Evolutionary conservation across 2,329 filamentous ascomycete genomes (phyloP), one percentile per base, ranked within the genome.

Genomic region (Cercospora sp.): DNA sequence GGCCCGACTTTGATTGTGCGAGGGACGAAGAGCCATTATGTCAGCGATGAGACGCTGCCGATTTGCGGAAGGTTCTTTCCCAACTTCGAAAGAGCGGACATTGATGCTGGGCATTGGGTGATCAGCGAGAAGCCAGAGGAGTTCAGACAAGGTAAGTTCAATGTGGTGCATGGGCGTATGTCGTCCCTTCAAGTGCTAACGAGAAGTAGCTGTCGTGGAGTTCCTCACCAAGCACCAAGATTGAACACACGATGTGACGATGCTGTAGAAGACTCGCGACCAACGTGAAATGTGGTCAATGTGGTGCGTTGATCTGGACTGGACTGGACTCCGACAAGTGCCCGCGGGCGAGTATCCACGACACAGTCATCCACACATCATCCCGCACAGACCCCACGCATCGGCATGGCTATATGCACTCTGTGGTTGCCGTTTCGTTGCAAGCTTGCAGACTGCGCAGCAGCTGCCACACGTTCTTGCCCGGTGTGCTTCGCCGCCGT

Each of bases 71-170:
- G 88, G 70, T 95, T 96, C 81, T 97, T 97, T 76, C 93, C 93
- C 10, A 84, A 84, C 26, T 97, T 95, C 76, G 82, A 87, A 77
- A 76, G 95, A 32, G 87, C 84, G 60, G 90, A 94, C 80, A 82
- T 97, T 34, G 89, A 95, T 43, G 86, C 89, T 8, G 93, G 93
- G 0, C 93, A 97, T 79, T 97, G 93, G 93, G 83, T 97, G 5
- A 93, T 94, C 70, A 92, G 91, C n/a, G 93, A 97, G 82, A 90
- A 93, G 74, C 92, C 93, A 0, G 88, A 93, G 76, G 89, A 85
- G 9, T 97, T 97, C 72, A 87, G 89, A 76, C 82, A 86, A 84
- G 89, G 91, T 93, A 78, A 78, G 86, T 77, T 16, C 53, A 30
- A 8, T 43, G 43, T 58, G 3, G 10, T 13, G 30, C 10, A 18